Conservation (phyloP, 2,329 filamentous ascomycete genomes). For the Teratosphaeria viscida region DNA sequence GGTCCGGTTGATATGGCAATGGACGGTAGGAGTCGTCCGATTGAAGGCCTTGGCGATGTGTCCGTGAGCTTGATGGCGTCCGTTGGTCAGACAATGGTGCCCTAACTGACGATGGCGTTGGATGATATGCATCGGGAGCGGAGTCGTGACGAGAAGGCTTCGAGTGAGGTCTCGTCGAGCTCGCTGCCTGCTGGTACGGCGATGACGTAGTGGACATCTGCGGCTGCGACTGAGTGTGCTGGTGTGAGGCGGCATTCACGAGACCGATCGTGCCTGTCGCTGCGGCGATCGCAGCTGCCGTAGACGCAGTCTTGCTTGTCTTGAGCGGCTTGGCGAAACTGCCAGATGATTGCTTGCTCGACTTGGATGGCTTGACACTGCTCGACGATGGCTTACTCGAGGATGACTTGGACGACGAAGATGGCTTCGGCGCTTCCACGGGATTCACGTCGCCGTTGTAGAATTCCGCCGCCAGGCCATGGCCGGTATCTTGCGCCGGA, state of each 20-base stretch:
- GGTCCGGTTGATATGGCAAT: background rate
- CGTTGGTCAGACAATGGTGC: background rate
- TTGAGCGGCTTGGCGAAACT: slow-evolving; percentile 9
- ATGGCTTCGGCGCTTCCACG: slow-evolving; percentile 4
- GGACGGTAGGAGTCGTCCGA: slow-evolving; percentile 3
- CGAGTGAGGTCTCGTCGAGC: background rate
- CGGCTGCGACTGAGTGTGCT: background rate
- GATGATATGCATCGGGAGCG: background rate
- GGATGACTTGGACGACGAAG: slow-evolving; percentile 8
- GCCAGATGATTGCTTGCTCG: slow-evolving; percentile 1
- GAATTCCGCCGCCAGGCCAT: slow-evolving; percentile 49
- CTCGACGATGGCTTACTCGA: background rate
- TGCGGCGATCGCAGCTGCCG: slow-evolving; percentile 1
- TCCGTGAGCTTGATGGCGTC: background rate
- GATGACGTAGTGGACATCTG: background rate
- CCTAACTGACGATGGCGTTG: background rate
- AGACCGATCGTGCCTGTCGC: background rate
- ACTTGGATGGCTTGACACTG: slow-evolving; percentile 1
- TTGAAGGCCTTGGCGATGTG: background rate
- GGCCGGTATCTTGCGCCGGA: slow-evolving; percentile 50
- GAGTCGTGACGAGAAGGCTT: slow-evolving; percentile 1
- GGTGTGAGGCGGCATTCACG: background rate
- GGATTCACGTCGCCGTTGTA: slow-evolving; percentile 28
- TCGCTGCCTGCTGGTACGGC: background rate
- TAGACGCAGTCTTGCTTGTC: slow-evolving; percentile 5